phyloP scores from a whole-genome alignment of 495 filamentous ascomycete species.

The Penicillium arizonense region DNA sequence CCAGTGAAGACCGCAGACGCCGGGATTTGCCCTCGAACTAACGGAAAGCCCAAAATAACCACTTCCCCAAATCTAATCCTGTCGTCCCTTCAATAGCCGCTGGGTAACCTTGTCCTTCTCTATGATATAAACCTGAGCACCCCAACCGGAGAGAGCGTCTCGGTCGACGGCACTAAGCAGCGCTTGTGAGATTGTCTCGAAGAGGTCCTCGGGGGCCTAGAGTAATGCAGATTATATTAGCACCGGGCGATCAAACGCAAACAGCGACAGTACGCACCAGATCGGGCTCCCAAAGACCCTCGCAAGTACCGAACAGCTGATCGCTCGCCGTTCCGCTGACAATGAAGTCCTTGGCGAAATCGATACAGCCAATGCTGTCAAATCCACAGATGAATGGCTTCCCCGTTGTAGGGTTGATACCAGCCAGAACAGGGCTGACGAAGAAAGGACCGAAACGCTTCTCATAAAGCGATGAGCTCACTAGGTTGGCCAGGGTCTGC shows the following conservation, averaged over 20 bases:
- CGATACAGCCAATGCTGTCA: slow-evolving; percentile 98
- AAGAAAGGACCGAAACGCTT: slow-evolving; percentile 94
- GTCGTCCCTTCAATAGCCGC: slow-evolving; percentile 89
- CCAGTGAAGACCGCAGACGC: slow-evolving; percentile 32
- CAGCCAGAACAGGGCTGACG: slow-evolving; percentile 89
- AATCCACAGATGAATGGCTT: slow-evolving; percentile 98
- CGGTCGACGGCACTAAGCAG: slow-evolving; percentile 93
- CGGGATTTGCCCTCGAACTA: slow-evolving; percentile 25
- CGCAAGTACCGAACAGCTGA: slow-evolving; percentile 97
- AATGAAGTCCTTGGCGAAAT: slow-evolving; percentile 99
- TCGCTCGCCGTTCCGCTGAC: slow-evolving; percentile 94
- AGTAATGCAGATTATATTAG: slow-evolving; percentile 22
- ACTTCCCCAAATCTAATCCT: slow-evolving; percentile 50
- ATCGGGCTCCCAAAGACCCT: slow-evolving; percentile 97
- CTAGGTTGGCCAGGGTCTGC: slow-evolving; percentile 92
- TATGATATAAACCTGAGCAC: slow-evolving; percentile 97
- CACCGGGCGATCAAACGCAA: neutral
- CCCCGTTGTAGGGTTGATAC: slow-evolving; percentile 86
- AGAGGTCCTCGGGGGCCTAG: slow-evolving; percentile 87
- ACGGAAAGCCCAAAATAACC: slow-evolving; percentile 28
- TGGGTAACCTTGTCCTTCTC: slow-evolving; percentile 99
- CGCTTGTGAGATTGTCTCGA: slow-evolving; percentile 98
- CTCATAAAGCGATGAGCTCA: slow-evolving; percentile 88
- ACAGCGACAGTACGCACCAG: slow-evolving; percentile 57
- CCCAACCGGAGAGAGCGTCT: slow-evolving; percentile 96